Evolutionary conservation across 2,329 filamentous ascomycete genomes (phyloP).

Genomic region (Curvularia hawaiiensis): DNA sequence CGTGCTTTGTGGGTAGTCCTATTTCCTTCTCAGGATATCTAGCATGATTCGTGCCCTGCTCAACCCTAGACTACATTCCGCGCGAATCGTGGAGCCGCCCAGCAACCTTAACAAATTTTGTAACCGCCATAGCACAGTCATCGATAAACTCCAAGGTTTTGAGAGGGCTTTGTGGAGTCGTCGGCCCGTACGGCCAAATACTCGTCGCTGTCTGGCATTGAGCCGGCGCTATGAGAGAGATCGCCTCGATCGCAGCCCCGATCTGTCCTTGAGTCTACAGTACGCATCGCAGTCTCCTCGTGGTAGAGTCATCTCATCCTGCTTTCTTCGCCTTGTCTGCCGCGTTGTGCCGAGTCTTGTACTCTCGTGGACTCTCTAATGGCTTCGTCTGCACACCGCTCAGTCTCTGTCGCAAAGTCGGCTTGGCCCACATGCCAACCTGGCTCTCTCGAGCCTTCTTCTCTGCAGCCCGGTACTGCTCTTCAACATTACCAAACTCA

Average conservation of each 20-base stretch:
- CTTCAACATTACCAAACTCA: conserved; percentile 77
- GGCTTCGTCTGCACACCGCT: conserved; percentile 58
- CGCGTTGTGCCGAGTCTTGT: conserved; percentile 68
- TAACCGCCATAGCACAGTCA: conserved; percentile 4
- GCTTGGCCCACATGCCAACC: conserved; percentile 69
- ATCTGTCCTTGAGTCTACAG: conserved; percentile 1
- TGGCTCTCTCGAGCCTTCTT: conserved; percentile 51
- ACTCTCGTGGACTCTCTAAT: conserved; percentile 83
- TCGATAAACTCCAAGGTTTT: conserved; percentile 2
- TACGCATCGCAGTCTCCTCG: background rate
- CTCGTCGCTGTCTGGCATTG: conserved; percentile 5
- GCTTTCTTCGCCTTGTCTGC: conserved; percentile 48
- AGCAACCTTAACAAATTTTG: background rate
- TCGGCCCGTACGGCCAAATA: conserved; percentile 12
- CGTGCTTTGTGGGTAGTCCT: conserved; percentile 6
- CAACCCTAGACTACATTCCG: background rate
- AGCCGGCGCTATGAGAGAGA: conserved; percentile 5
- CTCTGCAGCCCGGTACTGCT: conserved; percentile 69
- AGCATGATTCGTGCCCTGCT: conserved; percentile 4
- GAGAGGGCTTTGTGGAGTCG: conserved; percentile 10
- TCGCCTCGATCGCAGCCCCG: conserved; percentile 8
- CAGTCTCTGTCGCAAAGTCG: conserved; percentile 47
- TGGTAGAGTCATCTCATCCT: conserved; percentile 13
- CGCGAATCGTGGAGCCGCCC: conserved; percentile 1
- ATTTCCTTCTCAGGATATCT: background rate